Conservation (phyloP, 345 rosid genomes). For the Pseudoturritis turrita region DNA sequence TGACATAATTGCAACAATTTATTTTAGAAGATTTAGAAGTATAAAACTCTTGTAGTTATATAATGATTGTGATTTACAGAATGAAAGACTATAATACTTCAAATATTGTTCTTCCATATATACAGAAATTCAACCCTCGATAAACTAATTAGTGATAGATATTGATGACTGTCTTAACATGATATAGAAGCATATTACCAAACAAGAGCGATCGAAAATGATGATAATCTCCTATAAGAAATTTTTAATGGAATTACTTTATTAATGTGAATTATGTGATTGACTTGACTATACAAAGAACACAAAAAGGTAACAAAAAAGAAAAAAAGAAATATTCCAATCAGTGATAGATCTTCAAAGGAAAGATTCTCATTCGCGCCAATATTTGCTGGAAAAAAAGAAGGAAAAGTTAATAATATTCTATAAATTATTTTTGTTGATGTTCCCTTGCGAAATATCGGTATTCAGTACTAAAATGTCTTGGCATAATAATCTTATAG, state of each 20-base stretch:
- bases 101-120: too few relatives aligned
- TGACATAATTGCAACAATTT: too few relatives aligned
- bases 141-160: too few relatives aligned
- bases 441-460: constrained; percentile 8
- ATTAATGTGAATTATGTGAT: not conserved
- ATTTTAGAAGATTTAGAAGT: too few relatives aligned
- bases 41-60: too few relatives aligned
- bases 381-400: constrained; percentile 7
- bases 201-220: not conserved
- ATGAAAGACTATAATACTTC: too few relatives aligned
- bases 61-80: too few relatives aligned
- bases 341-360: constrained; percentile 21
- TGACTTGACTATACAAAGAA: constrained; percentile 19
- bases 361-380: constrained; percentile 22
- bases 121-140: too few relatives aligned
- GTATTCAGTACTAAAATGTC: constrained; percentile 18
- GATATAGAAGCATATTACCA: not conserved
- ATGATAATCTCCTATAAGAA: not conserved
- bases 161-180: too few relatives aligned
- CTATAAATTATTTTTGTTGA: constrained; percentile 1
- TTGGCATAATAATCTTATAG: not conserved
- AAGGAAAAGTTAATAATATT: not conserved
- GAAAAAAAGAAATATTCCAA: constrained; percentile 7
- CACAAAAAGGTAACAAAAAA: constrained; percentile 3
- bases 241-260: not conserved